Evolutionary conservation across 805 yeast genomes (phyloP).

Genomic region (Barnettozyma pratensis): DNA sequence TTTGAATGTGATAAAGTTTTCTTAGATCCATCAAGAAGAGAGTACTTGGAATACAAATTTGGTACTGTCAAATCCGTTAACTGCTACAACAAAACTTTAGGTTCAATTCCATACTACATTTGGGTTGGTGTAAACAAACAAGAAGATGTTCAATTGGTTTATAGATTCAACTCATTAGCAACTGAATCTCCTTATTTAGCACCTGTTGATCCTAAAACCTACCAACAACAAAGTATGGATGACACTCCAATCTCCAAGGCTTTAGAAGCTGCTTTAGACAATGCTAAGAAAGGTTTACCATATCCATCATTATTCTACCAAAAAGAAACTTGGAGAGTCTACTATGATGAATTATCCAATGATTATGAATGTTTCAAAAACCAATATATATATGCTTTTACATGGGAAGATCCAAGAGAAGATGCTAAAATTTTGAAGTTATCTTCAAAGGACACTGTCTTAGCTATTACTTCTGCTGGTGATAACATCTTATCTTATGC

Average conservation of each 20-base stretch:
- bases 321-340: conserved; percentile 71
- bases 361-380: conserved; percentile 66
- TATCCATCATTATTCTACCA: conserved; percentile 81
- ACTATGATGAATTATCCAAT: conserved; percentile 66
- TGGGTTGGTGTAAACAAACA: conserved; percentile 75
- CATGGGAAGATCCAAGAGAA: conserved; percentile 89
- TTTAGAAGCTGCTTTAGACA: conserved; percentile 67
- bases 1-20: conserved; percentile 80
- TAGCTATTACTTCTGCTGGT: conserved; percentile 85
- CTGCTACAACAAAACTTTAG: conserved; percentile 56
- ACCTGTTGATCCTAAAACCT: conserved; percentile 35
- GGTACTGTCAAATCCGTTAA: conserved; percentile 78
- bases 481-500: conserved; percentile 78
- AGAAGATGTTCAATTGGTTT: conserved; percentile 42
- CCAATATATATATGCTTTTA: conserved; percentile 81
- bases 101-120: conserved; percentile 75
- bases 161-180: conserved; percentile 62
- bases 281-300: conserved; percentile 61
- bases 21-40: conserved; percentile 76
- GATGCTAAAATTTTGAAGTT: conserved; percentile 64
- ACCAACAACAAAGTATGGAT: conserved; percentile 7
- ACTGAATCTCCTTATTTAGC: conserved; percentile 80
- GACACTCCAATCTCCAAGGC: conserved; percentile 55
- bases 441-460: conserved; percentile 59
- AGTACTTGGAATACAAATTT: conserved; percentile 74